Conservation (phyloP, 441 rosid species). For the Hura crepitans region DNA sequence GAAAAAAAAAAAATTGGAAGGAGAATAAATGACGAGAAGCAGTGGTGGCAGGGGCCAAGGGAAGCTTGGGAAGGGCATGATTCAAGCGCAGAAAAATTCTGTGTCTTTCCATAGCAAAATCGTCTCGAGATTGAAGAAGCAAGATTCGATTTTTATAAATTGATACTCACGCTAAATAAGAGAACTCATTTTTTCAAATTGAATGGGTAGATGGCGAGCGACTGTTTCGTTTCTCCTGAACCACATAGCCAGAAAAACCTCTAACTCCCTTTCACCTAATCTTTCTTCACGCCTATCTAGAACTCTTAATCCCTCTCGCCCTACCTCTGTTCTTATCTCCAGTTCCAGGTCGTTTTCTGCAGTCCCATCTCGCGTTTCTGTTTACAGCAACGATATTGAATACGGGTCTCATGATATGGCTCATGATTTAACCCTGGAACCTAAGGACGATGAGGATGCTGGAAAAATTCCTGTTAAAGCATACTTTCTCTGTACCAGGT, state of each 20-base stretch:
- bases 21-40: neutral
- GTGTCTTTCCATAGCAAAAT: neutral
- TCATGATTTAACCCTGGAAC: constrained; percentile 31
- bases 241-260: constrained; percentile 27
- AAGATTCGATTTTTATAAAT: neutral
- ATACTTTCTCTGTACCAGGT: constrained; percentile 82
- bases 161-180: neutral
- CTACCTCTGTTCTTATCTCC: constrained; percentile 17
- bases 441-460: constrained; percentile 50
- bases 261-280: constrained; percentile 14
- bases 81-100: neutral
- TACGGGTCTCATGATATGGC: constrained; percentile 44
- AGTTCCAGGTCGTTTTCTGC: constrained; percentile 51
- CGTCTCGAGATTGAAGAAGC: neutral
- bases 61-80: constrained; percentile 5
- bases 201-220: constrained; percentile 86
- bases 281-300: constrained; percentile 10
- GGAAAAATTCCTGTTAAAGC: constrained; percentile 79
- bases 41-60: neutral
- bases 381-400: constrained; percentile 48
- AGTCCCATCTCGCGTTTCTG: constrained; percentile 50
- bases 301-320: constrained; percentile 5
- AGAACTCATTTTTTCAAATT: constrained; percentile 9
- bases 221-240: constrained; percentile 42
- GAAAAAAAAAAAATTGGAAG: neutral